Conservation (phyloP, 1,284 basidiomycete species). For the Cutaneotrichosporon dermatis region DNA sequence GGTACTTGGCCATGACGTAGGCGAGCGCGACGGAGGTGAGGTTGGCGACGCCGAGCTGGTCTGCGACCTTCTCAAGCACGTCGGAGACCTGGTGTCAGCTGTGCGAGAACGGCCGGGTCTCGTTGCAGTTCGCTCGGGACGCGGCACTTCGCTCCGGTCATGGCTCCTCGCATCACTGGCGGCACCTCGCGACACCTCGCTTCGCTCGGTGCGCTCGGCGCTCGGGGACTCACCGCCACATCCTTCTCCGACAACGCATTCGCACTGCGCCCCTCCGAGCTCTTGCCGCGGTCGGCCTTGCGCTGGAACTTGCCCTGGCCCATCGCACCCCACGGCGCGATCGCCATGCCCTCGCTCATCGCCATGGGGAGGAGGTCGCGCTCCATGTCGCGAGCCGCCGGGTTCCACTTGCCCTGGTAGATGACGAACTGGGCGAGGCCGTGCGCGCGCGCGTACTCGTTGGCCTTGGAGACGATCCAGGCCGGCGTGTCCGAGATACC, state of each 20-base stretch:
- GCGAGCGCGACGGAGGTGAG: slow-evolving; percentile 25
- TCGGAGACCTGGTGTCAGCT: neutral
- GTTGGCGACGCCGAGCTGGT: slow-evolving; percentile 47
- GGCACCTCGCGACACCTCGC: slow-evolving; percentile 12
- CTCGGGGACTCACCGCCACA: slow-evolving; percentile 18
- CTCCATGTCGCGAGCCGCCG: slow-evolving; percentile 54
- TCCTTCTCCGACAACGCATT: slow-evolving; percentile 23
- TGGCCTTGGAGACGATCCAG: slow-evolving; percentile 57
- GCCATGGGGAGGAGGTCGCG: slow-evolving; percentile 63
- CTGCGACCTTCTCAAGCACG: slow-evolving; percentile 38
- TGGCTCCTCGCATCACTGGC: too few relatives aligned
- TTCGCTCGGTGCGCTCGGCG: neutral
- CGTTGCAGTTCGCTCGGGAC: too few relatives aligned
- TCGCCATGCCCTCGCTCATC: slow-evolving; percentile 50
- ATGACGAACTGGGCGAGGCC: slow-evolving; percentile 57
- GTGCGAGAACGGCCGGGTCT: slow-evolving; percentile 15
- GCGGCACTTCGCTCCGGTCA: too few relatives aligned
- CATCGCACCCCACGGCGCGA: slow-evolving; percentile 49
- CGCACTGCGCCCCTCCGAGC: slow-evolving; percentile 24
- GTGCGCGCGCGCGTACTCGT: slow-evolving; percentile 54
- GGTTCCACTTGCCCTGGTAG: slow-evolving; percentile 58
- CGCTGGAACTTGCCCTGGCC: slow-evolving; percentile 49
- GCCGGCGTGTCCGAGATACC: slow-evolving; percentile 55
- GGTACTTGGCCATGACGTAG: slow-evolving; percentile 17
- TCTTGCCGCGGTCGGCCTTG: slow-evolving; percentile 43